These are phyloP conservation scores for Tylopilus felleus DNA, from an alignment of 768 basidiomycete genomes.

Conservation along the genomic window DNA sequence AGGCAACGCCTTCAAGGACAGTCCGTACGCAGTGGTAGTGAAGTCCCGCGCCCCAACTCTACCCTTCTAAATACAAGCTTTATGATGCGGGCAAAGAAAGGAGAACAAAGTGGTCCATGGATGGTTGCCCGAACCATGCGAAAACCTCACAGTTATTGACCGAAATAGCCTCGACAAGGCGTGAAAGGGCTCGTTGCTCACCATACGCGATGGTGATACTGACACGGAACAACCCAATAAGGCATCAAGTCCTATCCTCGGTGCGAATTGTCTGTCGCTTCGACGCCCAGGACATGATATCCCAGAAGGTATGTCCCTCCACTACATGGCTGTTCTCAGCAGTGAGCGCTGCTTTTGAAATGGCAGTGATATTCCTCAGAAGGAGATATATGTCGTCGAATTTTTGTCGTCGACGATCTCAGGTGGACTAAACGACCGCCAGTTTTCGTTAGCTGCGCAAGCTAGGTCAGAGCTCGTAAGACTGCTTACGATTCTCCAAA, in stretches of 20 bases:
- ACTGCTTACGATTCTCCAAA: too few relatives aligned
- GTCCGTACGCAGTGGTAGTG: background rate
- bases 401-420: background rate
- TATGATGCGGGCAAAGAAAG: slow-evolving; percentile 16
- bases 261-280: slow-evolving; percentile 18
- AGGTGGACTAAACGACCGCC: background rate
- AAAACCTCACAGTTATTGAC: slow-evolving; percentile 11
- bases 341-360: background rate
- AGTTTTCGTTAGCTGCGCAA: slow-evolving; percentile 6
- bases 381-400: too few relatives aligned
- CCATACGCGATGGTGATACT: slow-evolving; percentile 22
- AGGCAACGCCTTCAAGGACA: slow-evolving; percentile 5
- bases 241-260: slow-evolving; percentile 24
- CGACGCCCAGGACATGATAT: too few relatives aligned
- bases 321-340: background rate
- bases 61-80: background rate
- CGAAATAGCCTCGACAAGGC: slow-evolving; percentile 12
- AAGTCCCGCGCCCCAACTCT: slow-evolving; percentile 3
- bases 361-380: background rate
- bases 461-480: too few relatives aligned
- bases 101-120: slow-evolving; percentile 7
- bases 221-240: slow-evolving; percentile 18
- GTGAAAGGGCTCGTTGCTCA: slow-evolving; percentile 16
- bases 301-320: too few relatives aligned
- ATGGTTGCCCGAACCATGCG: slow-evolving; percentile 13